Base-by-base conservation (phyloP, 2,329 filamentous ascomycete genomes). In the Sporothrix luriei region DNA sequence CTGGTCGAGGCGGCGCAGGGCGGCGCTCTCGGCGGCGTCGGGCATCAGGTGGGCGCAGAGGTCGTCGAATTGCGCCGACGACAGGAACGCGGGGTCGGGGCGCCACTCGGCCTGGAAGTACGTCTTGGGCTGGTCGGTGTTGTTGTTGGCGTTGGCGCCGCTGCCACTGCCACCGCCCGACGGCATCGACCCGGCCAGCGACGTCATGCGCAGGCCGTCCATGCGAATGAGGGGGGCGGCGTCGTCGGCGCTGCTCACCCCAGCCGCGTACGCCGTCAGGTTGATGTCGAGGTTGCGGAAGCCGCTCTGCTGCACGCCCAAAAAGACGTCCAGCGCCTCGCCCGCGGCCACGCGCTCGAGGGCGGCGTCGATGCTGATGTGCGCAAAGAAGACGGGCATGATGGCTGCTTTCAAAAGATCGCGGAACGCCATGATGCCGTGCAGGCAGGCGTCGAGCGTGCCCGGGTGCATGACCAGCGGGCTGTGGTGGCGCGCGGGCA, bases 361-460 rank as follows among this genome's bases (percentile, higher is more conserved):
- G n/a, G 54, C 40, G 1, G 69, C 70, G 7, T 68, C 21, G n/a
- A 73, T 70, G 38, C 46, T 69, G 51, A 73, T 70, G 65, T 70
- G 62, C 9, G 49, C 68, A 24, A 73, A 73, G 51, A 72, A 73
- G 21, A 73, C 69, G 29, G 72, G 72, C 72, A 73, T 73, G 59
- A 73, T 72, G 66, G 72, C 72, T 4, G 71, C 72, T 19, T 70
- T 57, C 4, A 73, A 48, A 66, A 73, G 61, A 51, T 72, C 68
- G 13, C 69, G 71, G 66, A 74, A 73, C 13, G 73, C 71, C 71
- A 73, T 73, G 69, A 73, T 69, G 59, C 73, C 72, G 64, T 73
- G 73, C 38, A 73, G 66, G 43, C 72, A 73, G 6, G 73, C 71
- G 59, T 74, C 73, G n/a, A 74, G 68, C 11, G 72, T 74, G 64